Percentiles rank a stretch among this genome's conserved stretches.
Conservation (phyloP, 305 asterid genomes). For the Rubia balearica region DNA sequence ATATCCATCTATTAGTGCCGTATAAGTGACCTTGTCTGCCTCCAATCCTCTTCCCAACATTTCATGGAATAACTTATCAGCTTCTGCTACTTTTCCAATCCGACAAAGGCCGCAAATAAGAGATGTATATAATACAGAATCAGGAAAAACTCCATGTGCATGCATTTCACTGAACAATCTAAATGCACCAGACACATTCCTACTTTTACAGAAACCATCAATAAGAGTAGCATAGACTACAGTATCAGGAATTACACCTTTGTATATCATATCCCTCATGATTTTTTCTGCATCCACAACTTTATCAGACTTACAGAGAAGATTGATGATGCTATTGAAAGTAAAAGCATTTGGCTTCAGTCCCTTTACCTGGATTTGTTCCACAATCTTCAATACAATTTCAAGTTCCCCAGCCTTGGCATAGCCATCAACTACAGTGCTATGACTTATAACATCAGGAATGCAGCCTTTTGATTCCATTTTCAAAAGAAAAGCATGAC, state of each 20-base stretch:
- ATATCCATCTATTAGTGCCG: constrained; percentile 77
- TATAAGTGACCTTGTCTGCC: constrained; percentile 75
- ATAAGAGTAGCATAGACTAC: constrained; percentile 80
- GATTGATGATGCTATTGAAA: constrained; percentile 59
- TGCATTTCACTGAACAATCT: constrained; percentile 70
- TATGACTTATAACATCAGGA: constrained; percentile 80
- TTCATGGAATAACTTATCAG: constrained; percentile 55
- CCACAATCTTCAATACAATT: constrained; percentile 39
- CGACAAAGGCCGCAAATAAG: constrained; percentile 65
- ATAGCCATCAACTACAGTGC: constrained; percentile 76
- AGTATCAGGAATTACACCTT: constrained; percentile 61
- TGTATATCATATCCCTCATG: constrained; percentile 65
- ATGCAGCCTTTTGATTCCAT: constrained; percentile 63
- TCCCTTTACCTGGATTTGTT: constrained; percentile 58
- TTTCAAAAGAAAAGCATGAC: constrained; percentile 62
- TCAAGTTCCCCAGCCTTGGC: constrained; percentile 51
- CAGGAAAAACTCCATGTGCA: constrained; percentile 48
- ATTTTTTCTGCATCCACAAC: constrained; percentile 63
- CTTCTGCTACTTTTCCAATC: constrained; percentile 60
- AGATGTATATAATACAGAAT: constrained; percentile 63
- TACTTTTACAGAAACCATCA: constrained; percentile 64
- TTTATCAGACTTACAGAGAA: constrained; percentile 58
- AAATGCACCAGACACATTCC: constrained; percentile 46
- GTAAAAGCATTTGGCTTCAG: constrained; percentile 69
- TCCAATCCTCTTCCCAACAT: constrained; percentile 60